Evolutionary conservation across 164 flowering plant genomes (phyloP).

Genomic region (Santalum album): DNA sequence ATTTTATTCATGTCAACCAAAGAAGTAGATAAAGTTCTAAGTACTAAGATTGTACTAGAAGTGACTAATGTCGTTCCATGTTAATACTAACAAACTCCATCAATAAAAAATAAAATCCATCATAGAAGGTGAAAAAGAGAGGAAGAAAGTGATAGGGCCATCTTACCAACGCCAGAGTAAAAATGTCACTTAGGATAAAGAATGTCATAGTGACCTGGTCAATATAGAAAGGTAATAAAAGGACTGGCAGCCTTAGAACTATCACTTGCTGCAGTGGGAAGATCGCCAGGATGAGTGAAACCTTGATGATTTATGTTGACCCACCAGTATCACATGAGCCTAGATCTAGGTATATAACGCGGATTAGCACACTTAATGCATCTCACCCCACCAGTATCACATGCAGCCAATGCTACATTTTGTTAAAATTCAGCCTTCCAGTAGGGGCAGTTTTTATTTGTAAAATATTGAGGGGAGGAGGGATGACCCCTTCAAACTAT

Average conservation of each 20-base stretch:
- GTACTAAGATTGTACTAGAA: no score
- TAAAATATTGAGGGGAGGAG: no score
- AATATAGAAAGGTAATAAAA: slow-evolving; percentile 67
- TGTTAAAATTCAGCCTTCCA: no score
- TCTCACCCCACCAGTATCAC: slow-evolving; percentile 99
- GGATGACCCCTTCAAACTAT: no score
- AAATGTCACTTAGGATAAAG: slow-evolving; percentile 58
- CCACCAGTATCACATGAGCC: slow-evolving; percentile 67
- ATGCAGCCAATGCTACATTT: no score
- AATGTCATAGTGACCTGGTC: slow-evolving; percentile 96
- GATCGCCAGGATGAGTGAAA: slow-evolving; percentile 42
- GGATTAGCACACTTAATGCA: slow-evolving; percentile 86
- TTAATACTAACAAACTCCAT: no score
- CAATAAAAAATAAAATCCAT: no score
- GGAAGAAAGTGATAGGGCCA: neutral
- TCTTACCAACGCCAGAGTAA: slow-evolving; percentile 20
- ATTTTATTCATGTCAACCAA: no score
- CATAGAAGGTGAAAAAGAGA: no score
- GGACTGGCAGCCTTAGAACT: slow-evolving; percentile 31
- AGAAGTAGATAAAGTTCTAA: no score
- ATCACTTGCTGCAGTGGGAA: slow-evolving; percentile 14
- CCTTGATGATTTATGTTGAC: slow-evolving; percentile 89
- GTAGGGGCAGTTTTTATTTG: no score
- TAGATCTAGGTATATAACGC: slow-evolving; percentile 91
- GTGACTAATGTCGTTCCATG: no score